Percentiles rank a stretch among this genome's conserved stretches.
Evolutionary conservation across 495 filamentous ascomycete species (phyloP).

Genomic region (Aspergillus conjunctus): DNA sequence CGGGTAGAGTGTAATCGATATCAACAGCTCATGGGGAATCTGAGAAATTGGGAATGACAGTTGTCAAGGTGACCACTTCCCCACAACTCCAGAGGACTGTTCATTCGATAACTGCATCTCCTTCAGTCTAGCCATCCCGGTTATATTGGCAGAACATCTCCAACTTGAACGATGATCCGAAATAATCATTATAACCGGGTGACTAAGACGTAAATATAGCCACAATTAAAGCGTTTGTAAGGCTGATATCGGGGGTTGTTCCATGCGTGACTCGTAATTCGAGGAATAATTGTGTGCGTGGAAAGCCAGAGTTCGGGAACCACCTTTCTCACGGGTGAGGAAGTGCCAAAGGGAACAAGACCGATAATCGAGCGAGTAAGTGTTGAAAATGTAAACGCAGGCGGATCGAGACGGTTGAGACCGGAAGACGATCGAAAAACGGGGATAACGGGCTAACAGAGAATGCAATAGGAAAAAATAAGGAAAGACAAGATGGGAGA

Average conservation of each 20-base stretch:
- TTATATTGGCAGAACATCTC: constrained; percentile 19
- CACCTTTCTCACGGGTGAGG: constrained; percentile 14
- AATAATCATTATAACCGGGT: constrained; percentile 26
- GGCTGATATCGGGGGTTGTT: constrained; percentile 21
- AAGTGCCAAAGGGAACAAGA: constrained; percentile 13
- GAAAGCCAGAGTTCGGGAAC: background rate
- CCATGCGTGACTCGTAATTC: constrained; percentile 1
- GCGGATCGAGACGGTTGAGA: constrained; percentile 40
- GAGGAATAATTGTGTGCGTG: background rate
- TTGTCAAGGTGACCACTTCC: constrained; percentile 24
- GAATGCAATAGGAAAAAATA: constrained; percentile 35
- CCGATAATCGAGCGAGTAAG: constrained; percentile 22
- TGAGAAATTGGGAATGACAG: constrained; percentile 28
- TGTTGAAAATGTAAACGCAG: constrained; percentile 24
- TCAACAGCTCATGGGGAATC: constrained; percentile 9
- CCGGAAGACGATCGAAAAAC: constrained; percentile 44
- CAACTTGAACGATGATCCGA: constrained; percentile 23
- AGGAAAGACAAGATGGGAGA: constrained; percentile 39
- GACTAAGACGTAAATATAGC: constrained; percentile 41
- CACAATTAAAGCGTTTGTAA: constrained; percentile 43
- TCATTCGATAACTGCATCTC: constrained; percentile 42
- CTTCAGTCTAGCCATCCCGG: constrained; percentile 35
- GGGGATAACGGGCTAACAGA: constrained; percentile 40
- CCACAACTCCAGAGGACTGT: constrained; percentile 25
- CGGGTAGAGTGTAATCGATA: constrained; percentile 13